These are phyloP conservation scores for Diaporthe citriasiana DNA, from an alignment of 2,329 filamentous ascomycete genomes.

Conservation along the genomic window DNA sequence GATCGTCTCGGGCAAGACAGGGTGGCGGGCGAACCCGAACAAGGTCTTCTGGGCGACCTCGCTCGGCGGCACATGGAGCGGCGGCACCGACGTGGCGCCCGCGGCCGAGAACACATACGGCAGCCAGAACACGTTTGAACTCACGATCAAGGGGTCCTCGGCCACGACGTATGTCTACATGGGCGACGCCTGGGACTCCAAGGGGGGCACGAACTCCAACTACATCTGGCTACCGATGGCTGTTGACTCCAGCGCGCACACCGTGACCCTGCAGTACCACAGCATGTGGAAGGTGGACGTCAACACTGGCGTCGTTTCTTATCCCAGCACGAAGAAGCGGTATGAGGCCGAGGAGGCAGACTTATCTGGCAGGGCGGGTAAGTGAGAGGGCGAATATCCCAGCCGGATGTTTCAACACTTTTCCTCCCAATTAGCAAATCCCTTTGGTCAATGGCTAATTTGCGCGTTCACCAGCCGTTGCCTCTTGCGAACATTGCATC, in stretches of 20 bases:
- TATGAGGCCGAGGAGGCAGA: conserved; percentile 52
- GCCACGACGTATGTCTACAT: conserved; percentile 54
- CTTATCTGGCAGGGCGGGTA: conserved; percentile 48
- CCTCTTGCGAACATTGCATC: conserved; percentile 25
- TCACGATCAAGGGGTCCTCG: conserved; percentile 52
- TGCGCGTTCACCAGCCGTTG: not conserved
- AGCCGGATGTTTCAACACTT: not conserved
- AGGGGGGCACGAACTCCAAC: conserved; percentile 52
- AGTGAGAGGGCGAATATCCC: conserved; percentile 33
- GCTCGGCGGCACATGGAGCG: conserved; percentile 51
- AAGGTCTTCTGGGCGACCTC: conserved; percentile 54
- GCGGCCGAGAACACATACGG: conserved; percentile 53
- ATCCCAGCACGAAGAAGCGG: conserved; percentile 50
- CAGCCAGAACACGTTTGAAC: conserved; percentile 54
- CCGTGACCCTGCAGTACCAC: conserved; percentile 54
- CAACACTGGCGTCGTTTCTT: conserved; percentile 53
- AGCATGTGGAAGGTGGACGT: conserved; percentile 57
- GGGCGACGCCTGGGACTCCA: conserved; percentile 55
- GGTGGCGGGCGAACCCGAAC: conserved; percentile 54
- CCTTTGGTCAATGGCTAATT: not conserved
- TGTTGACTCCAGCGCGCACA: conserved; percentile 51
- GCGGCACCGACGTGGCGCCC: conserved; percentile 54
- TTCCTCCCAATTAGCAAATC: too few relatives aligned
- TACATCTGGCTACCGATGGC: conserved; percentile 57
- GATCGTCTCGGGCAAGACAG: conserved; percentile 55